phyloP scores from a whole-genome alignment of 352 stramenopile genomes.

The Globisporangium polare region DNA sequence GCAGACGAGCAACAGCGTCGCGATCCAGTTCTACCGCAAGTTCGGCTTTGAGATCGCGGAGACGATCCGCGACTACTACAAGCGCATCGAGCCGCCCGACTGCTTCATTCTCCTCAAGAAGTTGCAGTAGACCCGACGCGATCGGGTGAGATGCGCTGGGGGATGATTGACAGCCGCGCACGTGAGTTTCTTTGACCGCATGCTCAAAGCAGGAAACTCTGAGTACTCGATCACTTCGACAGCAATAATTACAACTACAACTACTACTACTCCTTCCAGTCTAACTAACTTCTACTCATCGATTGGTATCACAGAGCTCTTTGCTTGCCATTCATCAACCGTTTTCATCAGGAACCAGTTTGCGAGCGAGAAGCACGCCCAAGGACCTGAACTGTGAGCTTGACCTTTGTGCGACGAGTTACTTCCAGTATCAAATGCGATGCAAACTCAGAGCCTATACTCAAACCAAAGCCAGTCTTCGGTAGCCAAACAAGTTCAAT shows the following conservation, averaged over 20 bases:
- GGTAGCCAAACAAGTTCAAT: neutral
- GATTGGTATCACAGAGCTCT: neutral
- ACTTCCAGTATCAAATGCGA: no score
- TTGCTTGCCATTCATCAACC: no score
- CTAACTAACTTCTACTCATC: no score
- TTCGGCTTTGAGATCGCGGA: slow-evolving; percentile 87
- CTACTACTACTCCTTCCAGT: no score
- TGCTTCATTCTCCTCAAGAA: slow-evolving; percentile 90
- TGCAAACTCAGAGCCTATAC: no score
- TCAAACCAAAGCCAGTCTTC: neutral
- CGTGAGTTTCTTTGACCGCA: neutral
- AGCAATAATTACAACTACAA: no score
- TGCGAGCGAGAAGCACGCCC: no score
- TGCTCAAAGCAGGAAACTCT: neutral
- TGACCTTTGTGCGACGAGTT: no score
- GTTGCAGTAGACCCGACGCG: slow-evolving; percentile 1
- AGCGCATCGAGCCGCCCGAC: slow-evolving; percentile 90
- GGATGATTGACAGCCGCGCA: neutral
- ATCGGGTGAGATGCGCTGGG: neutral
- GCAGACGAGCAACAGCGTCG: slow-evolving; percentile 90
- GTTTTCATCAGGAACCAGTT: no score
- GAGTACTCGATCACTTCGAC: no score
- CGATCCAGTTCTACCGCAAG: slow-evolving; percentile 89
- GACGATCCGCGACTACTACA: slow-evolving; percentile 94
- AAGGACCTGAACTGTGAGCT: no score